Percentiles rank a stretch among this genome's conserved stretches.
These are phyloP conservation scores for Myxozyma neglecta DNA, from an alignment of 805 yeast species.

Conservation along the genomic window DNA sequence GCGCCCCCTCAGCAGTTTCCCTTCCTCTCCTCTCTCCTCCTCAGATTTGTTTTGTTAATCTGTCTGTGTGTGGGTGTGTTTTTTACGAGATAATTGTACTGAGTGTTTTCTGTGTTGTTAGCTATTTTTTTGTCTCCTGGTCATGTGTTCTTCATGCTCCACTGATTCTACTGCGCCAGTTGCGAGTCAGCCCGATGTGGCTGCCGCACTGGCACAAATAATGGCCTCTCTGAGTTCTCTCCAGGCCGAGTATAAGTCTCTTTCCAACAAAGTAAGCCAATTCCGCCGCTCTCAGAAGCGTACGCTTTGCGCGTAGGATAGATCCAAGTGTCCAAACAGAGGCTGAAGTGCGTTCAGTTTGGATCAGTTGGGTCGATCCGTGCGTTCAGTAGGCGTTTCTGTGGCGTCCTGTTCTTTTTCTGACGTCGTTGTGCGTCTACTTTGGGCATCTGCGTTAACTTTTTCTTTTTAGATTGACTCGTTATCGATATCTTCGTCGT, in stretches of 20 bases:
- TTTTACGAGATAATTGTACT: too few relatives aligned
- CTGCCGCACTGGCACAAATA: conserved; percentile 23
- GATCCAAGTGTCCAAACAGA: background rate
- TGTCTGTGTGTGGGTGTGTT: too few relatives aligned
- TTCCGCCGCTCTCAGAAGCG: background rate
- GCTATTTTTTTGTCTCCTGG: background rate
- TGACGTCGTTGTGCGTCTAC: background rate
- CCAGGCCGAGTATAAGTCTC: conserved; percentile 26
- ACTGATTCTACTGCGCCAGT: background rate
- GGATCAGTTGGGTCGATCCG: conserved; percentile 8
- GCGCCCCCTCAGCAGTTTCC: too few relatives aligned
- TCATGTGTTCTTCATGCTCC: conserved; percentile 4
- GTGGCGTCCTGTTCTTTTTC: conserved; percentile 2
- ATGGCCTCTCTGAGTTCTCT: conserved; percentile 20
- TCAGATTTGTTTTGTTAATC: too few relatives aligned
- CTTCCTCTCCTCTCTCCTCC: too few relatives aligned
- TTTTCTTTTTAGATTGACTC: conserved; percentile 9
- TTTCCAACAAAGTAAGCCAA: conserved; percentile 26
- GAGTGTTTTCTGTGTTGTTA: too few relatives aligned
- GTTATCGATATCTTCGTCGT: conserved; percentile 9
- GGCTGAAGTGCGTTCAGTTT: conserved; percentile 16
- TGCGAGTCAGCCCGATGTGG: conserved; percentile 9
- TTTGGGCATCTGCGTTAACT: background rate
- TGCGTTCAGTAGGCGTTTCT: conserved; percentile 8
- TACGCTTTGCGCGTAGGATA: conserved; percentile 3